Base-by-base conservation (phyloP, 495 filamentous ascomycete species). In the Lasiosphaeria miniovina region DNA sequence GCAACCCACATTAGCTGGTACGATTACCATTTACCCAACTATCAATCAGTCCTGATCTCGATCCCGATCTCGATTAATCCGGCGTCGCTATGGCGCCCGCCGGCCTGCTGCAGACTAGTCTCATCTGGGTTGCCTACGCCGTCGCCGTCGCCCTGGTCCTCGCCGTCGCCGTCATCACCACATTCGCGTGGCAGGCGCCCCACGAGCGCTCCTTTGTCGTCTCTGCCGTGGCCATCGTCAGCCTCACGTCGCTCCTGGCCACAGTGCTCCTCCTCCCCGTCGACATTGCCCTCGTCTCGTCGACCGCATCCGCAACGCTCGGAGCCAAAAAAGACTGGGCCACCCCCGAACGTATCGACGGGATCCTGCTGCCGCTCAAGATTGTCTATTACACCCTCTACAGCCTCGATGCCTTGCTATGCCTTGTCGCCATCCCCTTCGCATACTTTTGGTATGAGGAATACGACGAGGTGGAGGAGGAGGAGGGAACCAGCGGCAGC, bases 401-500 rank as follows among this genome's bases (percentile, higher is more conserved):
- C 74, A 93, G 88, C 36, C 72, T 96, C 60, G 95, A 99, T 74
- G 93, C 93, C 1, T 71, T 96, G 3, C 86, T 99, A 12, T 98
- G 95, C 69, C 80, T 99, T 41, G 68, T 98, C 38, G 84, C 96
- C 17, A 86, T 96, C 17, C 94, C 94, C 2, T 99, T 99, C 69
- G 87, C 91, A 11, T 99, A 98, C 75, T 99, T 99, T 74, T 96
- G 87, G 86, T 96, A 95, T 62, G 94, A 99, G 74, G 95, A 98
- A 73, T 94, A 95, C 66, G 90, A 93, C 65, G 88, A 96, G 75
- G 88, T 90, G 53, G 89, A 90, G 36, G 77, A 83, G 24, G 89
- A 95, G 58, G 82, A 89, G 32, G 89, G 90, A 12, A 83, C 80
- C n/a, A 87, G 91, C 69, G 87, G 86, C 6, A 61, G 86, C 52